Evolutionary conservation across 2,329 filamentous ascomycete species (phyloP).

Genomic region (Xylaria sp.): DNA sequence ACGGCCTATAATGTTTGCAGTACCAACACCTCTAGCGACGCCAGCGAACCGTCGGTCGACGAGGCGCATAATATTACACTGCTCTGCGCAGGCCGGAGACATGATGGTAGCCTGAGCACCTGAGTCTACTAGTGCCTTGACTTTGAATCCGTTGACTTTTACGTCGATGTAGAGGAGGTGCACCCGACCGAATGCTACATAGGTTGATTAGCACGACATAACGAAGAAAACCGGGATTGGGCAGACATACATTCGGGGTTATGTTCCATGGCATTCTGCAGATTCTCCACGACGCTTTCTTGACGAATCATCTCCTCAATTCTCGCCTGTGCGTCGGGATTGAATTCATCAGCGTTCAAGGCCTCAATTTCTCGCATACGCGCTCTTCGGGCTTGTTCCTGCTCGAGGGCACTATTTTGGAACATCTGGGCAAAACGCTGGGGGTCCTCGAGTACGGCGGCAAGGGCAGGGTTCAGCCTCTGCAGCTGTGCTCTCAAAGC

Average conservation of each 20-base stretch:
- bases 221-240: background rate
- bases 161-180: constrained; percentile 97
- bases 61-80: constrained; percentile 94
- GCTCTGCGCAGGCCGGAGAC: constrained; percentile 91
- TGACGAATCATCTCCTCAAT: constrained; percentile 98
- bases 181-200: constrained; percentile 89
- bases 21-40: constrained; percentile 92
- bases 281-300: constrained; percentile 91
- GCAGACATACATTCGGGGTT: constrained; percentile 87
- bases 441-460: constrained; percentile 79
- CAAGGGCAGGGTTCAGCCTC: constrained; percentile 79
- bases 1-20: constrained; percentile 91
- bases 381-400: constrained; percentile 78
- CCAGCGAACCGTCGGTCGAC: constrained; percentile 93
- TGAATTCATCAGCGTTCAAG: constrained; percentile 94
- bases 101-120: constrained; percentile 98
- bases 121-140: constrained; percentile 97
- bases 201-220: constrained; percentile 36
- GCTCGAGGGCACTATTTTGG: constrained; percentile 73
- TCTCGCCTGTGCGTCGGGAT: constrained; percentile 87
- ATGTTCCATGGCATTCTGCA: constrained; percentile 96
- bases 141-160: constrained; percentile 89
- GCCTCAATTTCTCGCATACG: constrained; percentile 85
- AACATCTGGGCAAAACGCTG: constrained; percentile 80
- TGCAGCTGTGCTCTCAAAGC: constrained; percentile 76